Conservation (phyloP, 352 stramenopile genomes). For the Globisporangium middletonii region DNA sequence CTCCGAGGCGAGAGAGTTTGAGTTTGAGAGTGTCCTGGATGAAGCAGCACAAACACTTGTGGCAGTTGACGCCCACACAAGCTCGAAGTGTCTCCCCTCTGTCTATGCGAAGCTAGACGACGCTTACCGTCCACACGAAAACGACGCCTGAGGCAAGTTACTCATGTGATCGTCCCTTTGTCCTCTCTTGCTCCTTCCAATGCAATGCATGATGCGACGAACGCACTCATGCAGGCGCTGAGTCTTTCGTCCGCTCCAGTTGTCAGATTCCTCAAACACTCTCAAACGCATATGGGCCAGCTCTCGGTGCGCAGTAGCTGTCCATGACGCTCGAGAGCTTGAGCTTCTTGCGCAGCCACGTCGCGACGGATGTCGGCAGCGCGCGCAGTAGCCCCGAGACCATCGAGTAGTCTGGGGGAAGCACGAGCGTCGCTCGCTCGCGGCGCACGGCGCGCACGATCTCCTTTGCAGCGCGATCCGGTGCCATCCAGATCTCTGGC, state of each 20-base stretch:
- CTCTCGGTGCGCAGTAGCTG: conserved; percentile 4
- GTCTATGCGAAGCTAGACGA: too few relatives aligned
- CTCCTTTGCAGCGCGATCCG: conserved; percentile 8
- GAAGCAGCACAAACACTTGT: background rate
- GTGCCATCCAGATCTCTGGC: conserved; percentile 12
- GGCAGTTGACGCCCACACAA: background rate
- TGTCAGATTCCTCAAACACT: background rate
- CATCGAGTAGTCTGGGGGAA: conserved; percentile 11
- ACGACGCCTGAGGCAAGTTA: too few relatives aligned
- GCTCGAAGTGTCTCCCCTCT: too few relatives aligned
- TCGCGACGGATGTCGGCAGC: conserved; percentile 4
- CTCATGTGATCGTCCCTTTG: too few relatives aligned
- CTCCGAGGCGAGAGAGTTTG: background rate
- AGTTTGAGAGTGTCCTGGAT: too few relatives aligned
- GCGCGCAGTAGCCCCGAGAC: conserved; percentile 6
- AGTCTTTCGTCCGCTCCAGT: background rate
- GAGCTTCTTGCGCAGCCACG: conserved; percentile 13
- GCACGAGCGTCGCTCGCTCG: conserved; percentile 10
- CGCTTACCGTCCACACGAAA: too few relatives aligned
- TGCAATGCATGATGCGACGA: background rate
- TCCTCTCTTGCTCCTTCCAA: too few relatives aligned
- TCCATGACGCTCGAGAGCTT: conserved; percentile 13
- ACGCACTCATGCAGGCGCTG: background rate
- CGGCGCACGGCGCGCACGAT: conserved; percentile 14
- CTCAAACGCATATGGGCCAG: background rate